phyloP scores from a whole-genome alignment of 345 rosid genomes.

The Schrenkiella parvula region DNA sequence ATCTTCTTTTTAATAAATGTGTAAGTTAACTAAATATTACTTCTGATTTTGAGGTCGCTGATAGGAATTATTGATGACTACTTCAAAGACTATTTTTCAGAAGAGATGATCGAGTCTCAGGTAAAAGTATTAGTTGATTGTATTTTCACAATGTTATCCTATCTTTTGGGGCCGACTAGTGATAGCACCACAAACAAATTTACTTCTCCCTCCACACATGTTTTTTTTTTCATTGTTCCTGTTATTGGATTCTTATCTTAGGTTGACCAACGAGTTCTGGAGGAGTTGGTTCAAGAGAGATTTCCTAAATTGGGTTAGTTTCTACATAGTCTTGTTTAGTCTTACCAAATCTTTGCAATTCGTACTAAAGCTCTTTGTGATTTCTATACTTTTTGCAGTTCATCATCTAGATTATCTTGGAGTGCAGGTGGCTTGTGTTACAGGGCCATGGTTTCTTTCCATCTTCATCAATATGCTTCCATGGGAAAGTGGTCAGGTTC shows the following conservation, averaged over 20 bases:
- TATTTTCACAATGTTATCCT: not conserved
- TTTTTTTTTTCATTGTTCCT: not conserved
- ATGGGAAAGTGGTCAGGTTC: slow-evolving; percentile 99
- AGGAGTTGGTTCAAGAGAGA: slow-evolving; percentile 88
- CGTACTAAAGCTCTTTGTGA: slow-evolving; percentile 16
- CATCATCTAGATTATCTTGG: slow-evolving; percentile 96
- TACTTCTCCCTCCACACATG: not conserved
- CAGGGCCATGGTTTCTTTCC: slow-evolving; percentile 98
- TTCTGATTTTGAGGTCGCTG: slow-evolving; percentile 57
- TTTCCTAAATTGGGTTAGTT: slow-evolving; percentile 91
- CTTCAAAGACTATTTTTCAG: slow-evolving; percentile 92
- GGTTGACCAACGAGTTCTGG: slow-evolving; percentile 97
- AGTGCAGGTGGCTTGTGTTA: slow-evolving; percentile 95
- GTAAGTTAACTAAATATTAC: slow-evolving; percentile 1
- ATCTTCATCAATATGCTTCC: slow-evolving; percentile 99
- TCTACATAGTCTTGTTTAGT: not conserved
- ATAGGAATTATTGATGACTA: slow-evolving; percentile 88
- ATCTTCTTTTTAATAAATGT: not conserved
- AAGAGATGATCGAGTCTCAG: slow-evolving; percentile 98
- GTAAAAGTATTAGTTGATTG: slow-evolving; percentile 36
- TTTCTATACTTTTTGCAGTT: slow-evolving; percentile 48
- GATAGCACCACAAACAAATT: not conserved
- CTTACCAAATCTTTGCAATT: not conserved
- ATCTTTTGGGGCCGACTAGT: not conserved
- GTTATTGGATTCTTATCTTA: slow-evolving; percentile 36